A percentile compares a stretch with the other conserved stretches of the same genome.
These are phyloP conservation scores for Calonectria pseudoreteaudii DNA, from an alignment of 2,329 filamentous ascomycete species.

Conservation along the genomic window DNA sequence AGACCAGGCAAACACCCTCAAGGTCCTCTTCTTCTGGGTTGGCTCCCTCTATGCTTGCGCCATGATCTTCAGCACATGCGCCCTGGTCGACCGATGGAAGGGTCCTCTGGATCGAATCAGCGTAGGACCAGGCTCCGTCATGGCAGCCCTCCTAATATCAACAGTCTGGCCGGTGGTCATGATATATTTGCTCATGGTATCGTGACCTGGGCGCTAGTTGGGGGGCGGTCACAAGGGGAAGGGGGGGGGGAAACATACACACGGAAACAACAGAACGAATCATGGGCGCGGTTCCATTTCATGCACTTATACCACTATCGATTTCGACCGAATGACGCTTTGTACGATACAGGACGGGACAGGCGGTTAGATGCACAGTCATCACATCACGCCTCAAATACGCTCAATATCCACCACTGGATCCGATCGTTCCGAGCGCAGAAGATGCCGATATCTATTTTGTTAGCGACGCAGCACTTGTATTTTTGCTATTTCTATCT, in stretches of 20 bases:
- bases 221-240: background rate
- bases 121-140: conserved; percentile 42
- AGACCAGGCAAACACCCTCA: conserved; percentile 47
- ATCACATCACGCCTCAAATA: background rate
- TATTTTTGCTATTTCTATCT: conserved; percentile 2
- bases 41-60: conserved; percentile 51
- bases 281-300: background rate
- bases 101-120: conserved; percentile 50
- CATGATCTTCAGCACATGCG: conserved; percentile 57
- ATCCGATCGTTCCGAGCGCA: background rate
- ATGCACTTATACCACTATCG: background rate
- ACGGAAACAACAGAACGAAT: conserved; percentile 3
- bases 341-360: background rate
- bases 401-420: background rate
- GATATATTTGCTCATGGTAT: conserved; percentile 46
- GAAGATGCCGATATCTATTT: background rate
- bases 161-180: conserved; percentile 52
- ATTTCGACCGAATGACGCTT: background rate
- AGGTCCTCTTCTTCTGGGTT: conserved; percentile 51
- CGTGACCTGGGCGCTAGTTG: background rate
- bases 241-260: background rate
- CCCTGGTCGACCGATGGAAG: conserved; percentile 57
- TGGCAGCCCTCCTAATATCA: conserved; percentile 49
- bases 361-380: background rate
- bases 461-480: background rate